phyloP scores from a whole-genome alignment of 305 asterid genomes.

The Fraxinus latifolia region DNA sequence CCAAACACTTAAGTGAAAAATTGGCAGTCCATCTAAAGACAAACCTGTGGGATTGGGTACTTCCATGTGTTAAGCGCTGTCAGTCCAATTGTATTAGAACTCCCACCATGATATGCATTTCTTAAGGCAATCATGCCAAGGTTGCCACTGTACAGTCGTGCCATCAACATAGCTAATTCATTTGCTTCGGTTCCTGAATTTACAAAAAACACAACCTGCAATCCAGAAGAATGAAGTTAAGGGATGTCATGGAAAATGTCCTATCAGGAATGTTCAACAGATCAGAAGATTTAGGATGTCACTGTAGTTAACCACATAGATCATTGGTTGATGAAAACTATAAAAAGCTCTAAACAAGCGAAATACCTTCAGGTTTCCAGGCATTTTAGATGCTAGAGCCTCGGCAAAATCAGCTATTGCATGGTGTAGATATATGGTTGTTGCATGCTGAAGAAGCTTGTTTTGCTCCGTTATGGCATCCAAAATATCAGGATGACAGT shows the following conservation, averaged over 20 bases:
- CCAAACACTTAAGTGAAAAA: background rate
- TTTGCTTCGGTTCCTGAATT: slow-evolving; percentile 98
- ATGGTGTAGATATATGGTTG: slow-evolving; percentile 87
- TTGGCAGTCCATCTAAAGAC: slow-evolving; percentile 7
- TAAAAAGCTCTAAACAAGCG: background rate
- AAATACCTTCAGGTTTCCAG: slow-evolving; percentile 75
- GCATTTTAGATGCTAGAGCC: slow-evolving; percentile 89
- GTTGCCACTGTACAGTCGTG: slow-evolving; percentile 75
- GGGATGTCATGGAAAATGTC: background rate
- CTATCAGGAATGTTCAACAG: background rate
- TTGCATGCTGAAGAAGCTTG: slow-evolving; percentile 94
- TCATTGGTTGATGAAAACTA: background rate
- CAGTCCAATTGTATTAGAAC: slow-evolving; percentile 75
- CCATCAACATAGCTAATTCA: slow-evolving; percentile 94
- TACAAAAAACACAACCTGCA: slow-evolving; percentile 89
- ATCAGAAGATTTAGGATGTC: background rate
- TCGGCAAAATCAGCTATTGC: slow-evolving; percentile 89
- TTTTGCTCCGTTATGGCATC: slow-evolving; percentile 70
- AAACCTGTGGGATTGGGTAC: slow-evolving; percentile 92
- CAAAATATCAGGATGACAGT: slow-evolving; percentile 79
- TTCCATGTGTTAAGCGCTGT: slow-evolving; percentile 91
- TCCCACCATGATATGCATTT: slow-evolving; percentile 98
- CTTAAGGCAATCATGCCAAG: slow-evolving; percentile 82
- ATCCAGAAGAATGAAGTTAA: slow-evolving; percentile 14
- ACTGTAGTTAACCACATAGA: background rate